Evolutionary conservation across 2,329 filamentous ascomycete genomes (phyloP).

Genomic region (Aspergillus sclerotialis): DNA sequence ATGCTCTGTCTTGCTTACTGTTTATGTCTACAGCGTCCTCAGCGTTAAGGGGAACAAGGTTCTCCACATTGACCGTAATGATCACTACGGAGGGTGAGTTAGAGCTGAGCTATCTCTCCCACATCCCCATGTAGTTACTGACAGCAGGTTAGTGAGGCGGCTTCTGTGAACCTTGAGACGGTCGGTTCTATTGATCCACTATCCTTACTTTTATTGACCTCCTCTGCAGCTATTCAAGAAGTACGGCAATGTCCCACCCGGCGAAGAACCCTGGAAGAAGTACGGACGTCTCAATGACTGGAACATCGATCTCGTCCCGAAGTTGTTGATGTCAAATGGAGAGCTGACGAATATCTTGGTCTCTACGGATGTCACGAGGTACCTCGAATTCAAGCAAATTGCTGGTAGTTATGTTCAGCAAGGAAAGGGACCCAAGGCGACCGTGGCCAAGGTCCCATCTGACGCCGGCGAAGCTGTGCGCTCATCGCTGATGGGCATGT

Average conservation of each 20-base stretch:
- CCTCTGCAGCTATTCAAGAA: constrained; percentile 82
- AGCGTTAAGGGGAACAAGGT: constrained; percentile 99
- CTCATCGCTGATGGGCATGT: constrained; percentile 92
- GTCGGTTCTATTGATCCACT: constrained; percentile 43
- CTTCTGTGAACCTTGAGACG: constrained; percentile 92
- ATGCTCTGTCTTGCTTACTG: constrained; percentile 11
- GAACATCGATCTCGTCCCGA: constrained; percentile 98
- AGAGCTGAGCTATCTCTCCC: constrained; percentile 7
- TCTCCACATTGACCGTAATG: constrained; percentile 95
- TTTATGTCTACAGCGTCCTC: constrained; percentile 58
- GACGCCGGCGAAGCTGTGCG: constrained; percentile 84
- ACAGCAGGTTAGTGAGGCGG: constrained; percentile 64
- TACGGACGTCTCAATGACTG: constrained; percentile 96
- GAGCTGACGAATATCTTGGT: constrained; percentile 98
- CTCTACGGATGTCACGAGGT: constrained; percentile 83
- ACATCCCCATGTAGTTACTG: constrained; percentile 18
- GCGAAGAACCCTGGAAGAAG: constrained; percentile 94
- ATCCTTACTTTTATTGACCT: constrained; percentile 23
- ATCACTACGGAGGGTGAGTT: constrained; percentile 92
- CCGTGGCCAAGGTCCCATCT: constrained; percentile 92
- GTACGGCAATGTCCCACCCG: constrained; percentile 72
- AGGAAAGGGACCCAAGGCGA: constrained; percentile 71
- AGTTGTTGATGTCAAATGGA: constrained; percentile 97
- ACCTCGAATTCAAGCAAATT: constrained; percentile 90
- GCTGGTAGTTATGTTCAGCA: constrained; percentile 96